A percentile compares a stretch with the other conserved stretches of the same genome.
Conservation (phyloP, 2,329 filamentous ascomycete genomes). For the Venturia effusa region DNA sequence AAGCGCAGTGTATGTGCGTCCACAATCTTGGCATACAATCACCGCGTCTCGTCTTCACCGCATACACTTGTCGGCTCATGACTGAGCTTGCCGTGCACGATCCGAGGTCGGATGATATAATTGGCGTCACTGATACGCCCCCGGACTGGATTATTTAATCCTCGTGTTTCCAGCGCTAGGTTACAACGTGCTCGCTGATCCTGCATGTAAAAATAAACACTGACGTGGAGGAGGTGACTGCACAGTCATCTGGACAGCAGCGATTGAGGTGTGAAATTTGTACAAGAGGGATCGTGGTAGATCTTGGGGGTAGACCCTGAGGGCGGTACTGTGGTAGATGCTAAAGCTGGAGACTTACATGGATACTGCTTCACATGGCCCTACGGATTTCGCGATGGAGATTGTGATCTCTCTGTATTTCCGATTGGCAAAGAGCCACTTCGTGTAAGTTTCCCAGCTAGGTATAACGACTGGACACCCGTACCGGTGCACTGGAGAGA, state of each 20-base stretch:
- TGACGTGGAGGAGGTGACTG: not conserved
- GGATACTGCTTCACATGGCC: too few species aligned
- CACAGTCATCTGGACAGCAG: not conserved
- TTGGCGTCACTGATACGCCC: not conserved
- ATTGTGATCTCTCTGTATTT: not conserved
- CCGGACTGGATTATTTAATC: not conserved
- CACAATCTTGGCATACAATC: too few species aligned
- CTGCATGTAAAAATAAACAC: not conserved
- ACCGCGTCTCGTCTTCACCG: too few species aligned
- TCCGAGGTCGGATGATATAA: not conserved
- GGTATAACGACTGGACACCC: too few species aligned
- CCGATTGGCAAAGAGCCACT: not conserved
- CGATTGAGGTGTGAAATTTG: too few species aligned
- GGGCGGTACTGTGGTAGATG: too few species aligned
- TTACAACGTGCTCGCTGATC: not conserved
- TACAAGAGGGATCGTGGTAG: too few species aligned
- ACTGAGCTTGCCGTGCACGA: not conserved
- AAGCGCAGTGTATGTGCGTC: not conserved
- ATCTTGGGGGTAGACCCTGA: too few species aligned
- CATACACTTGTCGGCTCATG: not conserved
- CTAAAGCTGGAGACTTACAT: too few species aligned
- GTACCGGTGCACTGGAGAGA: too few species aligned
- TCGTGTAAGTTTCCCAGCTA: too few species aligned
- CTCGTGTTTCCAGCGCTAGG: too few species aligned
- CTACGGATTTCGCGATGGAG: not conserved